Evolutionary conservation across 768 basidiomycete genomes (phyloP).

Genomic region (Flagelloscypha sp.): DNA sequence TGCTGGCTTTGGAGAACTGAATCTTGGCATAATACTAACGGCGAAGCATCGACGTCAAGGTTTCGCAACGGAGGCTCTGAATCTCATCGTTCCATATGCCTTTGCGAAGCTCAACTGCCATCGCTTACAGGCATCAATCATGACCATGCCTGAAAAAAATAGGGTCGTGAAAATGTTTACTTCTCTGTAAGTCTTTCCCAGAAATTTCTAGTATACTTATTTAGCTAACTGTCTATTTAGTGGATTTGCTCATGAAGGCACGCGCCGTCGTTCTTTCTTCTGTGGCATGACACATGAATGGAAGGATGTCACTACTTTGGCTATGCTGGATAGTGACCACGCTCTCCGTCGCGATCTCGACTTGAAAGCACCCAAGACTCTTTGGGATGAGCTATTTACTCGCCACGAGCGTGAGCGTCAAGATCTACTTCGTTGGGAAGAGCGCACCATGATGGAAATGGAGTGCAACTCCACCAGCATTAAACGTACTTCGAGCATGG

Average conservation of each 20-base stretch:
- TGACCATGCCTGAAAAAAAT: conserved; percentile 36
- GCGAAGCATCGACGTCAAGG: conserved; percentile 29
- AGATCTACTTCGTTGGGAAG: conserved; percentile 46
- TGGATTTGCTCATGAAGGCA: conserved; percentile 59
- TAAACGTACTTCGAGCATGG: conserved; percentile 30
- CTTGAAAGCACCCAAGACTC: conserved; percentile 24
- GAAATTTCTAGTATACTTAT: neutral
- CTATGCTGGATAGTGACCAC: conserved; percentile 59
- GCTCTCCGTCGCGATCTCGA: conserved; percentile 23
- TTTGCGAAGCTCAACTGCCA: conserved; percentile 39
- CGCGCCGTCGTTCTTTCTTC: conserved; percentile 44
- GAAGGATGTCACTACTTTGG: conserved; percentile 55
- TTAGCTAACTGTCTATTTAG: conserved; percentile 17
- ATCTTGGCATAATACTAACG: conserved; percentile 46
- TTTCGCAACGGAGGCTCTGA: conserved; percentile 38
- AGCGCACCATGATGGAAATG: conserved; percentile 14
- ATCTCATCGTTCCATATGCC: conserved; percentile 35
- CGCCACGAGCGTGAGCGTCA: conserved; percentile 53
- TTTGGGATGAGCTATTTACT: conserved; percentile 57
- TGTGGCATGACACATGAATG: conserved; percentile 36
- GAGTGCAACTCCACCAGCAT: conserved; percentile 8
- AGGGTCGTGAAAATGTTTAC: conserved; percentile 41
- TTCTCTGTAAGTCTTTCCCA: conserved; percentile 20
- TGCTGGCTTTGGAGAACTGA: conserved; percentile 32
- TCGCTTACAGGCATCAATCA: conserved; percentile 44